phyloP scores from a whole-genome alignment of 805 yeast genomes.

The Yarrowia osloensis region DNA sequence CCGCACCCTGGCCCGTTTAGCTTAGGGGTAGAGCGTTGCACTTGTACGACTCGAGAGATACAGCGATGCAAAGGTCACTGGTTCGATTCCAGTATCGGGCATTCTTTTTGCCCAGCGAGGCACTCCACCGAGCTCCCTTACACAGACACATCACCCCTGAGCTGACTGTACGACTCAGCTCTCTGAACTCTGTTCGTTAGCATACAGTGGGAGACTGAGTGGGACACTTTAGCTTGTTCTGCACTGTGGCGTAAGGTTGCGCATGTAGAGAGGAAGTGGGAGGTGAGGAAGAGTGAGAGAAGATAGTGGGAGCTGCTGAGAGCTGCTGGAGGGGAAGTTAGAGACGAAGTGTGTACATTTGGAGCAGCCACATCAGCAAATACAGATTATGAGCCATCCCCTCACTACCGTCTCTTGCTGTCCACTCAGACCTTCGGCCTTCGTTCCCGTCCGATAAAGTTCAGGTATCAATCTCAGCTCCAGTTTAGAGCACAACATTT shows the following conservation, averaged over 20 bases:
- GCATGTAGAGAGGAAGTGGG: background rate
- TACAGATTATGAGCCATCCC: too few species aligned
- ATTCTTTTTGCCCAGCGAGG: constrained; percentile 23
- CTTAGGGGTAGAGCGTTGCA: constrained; percentile 99
- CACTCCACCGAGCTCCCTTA: too few species aligned
- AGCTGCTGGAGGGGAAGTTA: too few species aligned
- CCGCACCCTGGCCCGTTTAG: constrained; percentile 51
- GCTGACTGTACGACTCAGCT: too few species aligned
- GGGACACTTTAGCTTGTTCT: background rate
- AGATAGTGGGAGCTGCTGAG: too few species aligned
- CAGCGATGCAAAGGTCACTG: constrained; percentile 46
- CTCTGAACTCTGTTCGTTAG: too few species aligned
- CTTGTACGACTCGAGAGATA: constrained; percentile 61
- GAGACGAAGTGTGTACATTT: too few species aligned
- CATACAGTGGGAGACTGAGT: too few species aligned
- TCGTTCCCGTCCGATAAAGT: background rate
- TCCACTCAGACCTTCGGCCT: background rate
- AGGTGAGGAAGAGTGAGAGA: too few species aligned
- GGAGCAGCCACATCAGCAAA: too few species aligned
- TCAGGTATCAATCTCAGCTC: constrained; percentile 1
- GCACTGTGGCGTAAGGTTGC: constrained; percentile 27
- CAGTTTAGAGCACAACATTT: background rate
- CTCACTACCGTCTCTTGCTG: too few species aligned
- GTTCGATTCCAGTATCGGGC: constrained; percentile 49
- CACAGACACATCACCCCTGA: too few species aligned